These are phyloP conservation scores for Phytophthora multivora DNA, from an alignment of 352 stramenopile species.

Conservation along the genomic window DNA sequence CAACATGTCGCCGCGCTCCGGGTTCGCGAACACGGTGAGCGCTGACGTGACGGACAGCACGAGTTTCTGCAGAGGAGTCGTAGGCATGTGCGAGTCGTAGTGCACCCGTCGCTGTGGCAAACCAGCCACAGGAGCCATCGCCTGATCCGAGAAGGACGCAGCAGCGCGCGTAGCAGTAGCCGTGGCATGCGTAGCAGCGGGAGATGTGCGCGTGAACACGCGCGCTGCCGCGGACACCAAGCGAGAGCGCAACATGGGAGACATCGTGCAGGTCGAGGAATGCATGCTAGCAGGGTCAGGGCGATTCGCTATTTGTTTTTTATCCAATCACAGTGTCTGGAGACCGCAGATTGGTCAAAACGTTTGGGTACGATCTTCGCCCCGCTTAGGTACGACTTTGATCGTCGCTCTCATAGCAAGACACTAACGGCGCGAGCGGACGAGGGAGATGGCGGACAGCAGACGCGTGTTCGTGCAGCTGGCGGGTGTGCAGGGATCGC, in stretches of 20 bases:
- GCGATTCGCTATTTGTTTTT: background rate
- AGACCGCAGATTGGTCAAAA: too few species aligned
- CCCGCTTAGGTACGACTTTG: conserved; percentile 23
- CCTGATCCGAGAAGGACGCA: background rate
- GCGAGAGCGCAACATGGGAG: conserved; percentile 17
- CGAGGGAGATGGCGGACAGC: conserved; percentile 50
- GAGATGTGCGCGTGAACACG: conserved; percentile 3
- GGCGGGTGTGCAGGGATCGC: conserved; percentile 32
- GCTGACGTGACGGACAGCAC: conserved; percentile 87
- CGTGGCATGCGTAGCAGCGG: background rate
- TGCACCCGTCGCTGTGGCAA: conserved; percentile 56
- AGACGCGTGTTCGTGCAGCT: conserved; percentile 78
- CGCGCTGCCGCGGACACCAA: conserved; percentile 5
- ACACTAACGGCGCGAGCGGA: conserved; percentile 18
- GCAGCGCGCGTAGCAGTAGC: background rate
- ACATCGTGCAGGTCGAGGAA: conserved; percentile 7
- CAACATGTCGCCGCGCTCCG: conserved; percentile 95
- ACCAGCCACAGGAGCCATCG: conserved; percentile 44
- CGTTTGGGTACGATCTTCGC: conserved; percentile 17
- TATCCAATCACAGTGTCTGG: background rate
- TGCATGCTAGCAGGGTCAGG: conserved; percentile 2
- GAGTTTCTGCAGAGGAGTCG: conserved; percentile 86
- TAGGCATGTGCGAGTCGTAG: conserved; percentile 79
- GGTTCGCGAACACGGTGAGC: conserved; percentile 90
- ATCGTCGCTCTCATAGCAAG: conserved; percentile 13